phyloP scores from a whole-genome alignment of 805 yeast species.

The Hanseniaspora nectarophila region DNA sequence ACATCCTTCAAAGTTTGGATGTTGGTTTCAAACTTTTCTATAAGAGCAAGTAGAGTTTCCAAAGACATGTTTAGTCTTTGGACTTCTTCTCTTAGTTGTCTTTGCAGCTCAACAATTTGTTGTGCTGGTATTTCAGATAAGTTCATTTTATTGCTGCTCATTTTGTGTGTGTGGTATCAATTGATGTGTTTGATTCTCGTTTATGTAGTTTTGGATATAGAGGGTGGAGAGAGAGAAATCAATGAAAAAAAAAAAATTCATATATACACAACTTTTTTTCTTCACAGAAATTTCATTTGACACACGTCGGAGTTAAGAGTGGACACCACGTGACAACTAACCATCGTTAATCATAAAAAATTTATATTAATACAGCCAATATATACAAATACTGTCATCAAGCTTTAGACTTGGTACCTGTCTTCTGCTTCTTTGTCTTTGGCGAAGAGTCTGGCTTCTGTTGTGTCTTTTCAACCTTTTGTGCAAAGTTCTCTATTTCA shows the following conservation, averaged over 20 bases:
- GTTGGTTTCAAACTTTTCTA: slow-evolving; percentile 71
- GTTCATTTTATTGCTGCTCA: slow-evolving; percentile 37
- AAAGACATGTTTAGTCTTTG: slow-evolving; percentile 76
- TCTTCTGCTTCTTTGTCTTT: neutral
- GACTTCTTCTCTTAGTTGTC: slow-evolving; percentile 71
- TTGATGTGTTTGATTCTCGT: too few species aligned
- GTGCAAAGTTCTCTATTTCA: neutral
- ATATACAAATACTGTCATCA: neutral
- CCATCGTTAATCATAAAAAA: too few species aligned
- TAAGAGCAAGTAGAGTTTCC: slow-evolving; percentile 73
- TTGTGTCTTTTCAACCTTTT: neutral
- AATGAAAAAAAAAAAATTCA: too few species aligned
- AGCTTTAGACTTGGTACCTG: neutral
- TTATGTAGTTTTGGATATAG: too few species aligned
- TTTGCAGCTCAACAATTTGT: slow-evolving; percentile 73
- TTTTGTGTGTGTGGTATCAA: too few species aligned
- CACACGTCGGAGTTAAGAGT: too few species aligned
- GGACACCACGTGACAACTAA: too few species aligned
- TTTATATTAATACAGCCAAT: too few species aligned
- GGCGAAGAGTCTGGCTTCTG: neutral
- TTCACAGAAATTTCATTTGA: too few species aligned
- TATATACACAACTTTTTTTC: too few species aligned
- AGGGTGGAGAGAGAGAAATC: too few species aligned
- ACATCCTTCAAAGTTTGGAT: slow-evolving; percentile 53
- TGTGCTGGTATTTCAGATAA: slow-evolving; percentile 63